phyloP scores from a whole-genome alignment of 345 rosid genomes.

The Citrus mangshanensis region DNA sequence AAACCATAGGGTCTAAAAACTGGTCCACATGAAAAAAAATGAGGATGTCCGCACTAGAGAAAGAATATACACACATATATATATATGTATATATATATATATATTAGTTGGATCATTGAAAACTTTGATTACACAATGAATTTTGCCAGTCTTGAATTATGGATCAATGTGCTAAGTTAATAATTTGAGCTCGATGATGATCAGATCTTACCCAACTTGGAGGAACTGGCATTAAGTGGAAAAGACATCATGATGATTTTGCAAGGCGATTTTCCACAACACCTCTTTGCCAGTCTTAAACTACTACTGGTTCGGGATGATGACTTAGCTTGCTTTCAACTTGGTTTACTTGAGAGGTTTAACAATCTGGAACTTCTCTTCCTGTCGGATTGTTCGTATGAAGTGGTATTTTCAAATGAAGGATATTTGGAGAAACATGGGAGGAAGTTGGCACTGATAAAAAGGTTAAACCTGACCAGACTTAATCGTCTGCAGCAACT shows the following conservation, averaged over 20 bases:
- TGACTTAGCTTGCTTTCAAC: background rate
- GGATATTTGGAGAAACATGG: background rate
- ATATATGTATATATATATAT: no score
- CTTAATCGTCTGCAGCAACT: background rate
- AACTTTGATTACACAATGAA: no score
- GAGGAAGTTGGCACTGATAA: background rate
- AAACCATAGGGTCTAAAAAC: no score
- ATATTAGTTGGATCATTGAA: background rate
- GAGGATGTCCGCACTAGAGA: no score
- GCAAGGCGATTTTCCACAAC: background rate
- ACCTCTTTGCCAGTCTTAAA: background rate
- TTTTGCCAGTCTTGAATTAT: no score
- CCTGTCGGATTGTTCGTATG: background rate
- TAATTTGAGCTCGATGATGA: background rate
- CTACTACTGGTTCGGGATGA: background rate
- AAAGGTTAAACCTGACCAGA: rapidly evolving
- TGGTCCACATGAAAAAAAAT: no score
- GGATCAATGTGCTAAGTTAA: no score
- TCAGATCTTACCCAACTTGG: constrained; percentile 11
- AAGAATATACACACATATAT: no score
- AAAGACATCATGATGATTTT: background rate
- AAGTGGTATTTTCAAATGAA: constrained; percentile 7
- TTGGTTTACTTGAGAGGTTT: background rate
- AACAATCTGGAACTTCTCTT: constrained; percentile 1
- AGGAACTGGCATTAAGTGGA: background rate